phyloP scores from a whole-genome alignment of 495 filamentous ascomycete genomes.

The Neurospora sp. region DNA sequence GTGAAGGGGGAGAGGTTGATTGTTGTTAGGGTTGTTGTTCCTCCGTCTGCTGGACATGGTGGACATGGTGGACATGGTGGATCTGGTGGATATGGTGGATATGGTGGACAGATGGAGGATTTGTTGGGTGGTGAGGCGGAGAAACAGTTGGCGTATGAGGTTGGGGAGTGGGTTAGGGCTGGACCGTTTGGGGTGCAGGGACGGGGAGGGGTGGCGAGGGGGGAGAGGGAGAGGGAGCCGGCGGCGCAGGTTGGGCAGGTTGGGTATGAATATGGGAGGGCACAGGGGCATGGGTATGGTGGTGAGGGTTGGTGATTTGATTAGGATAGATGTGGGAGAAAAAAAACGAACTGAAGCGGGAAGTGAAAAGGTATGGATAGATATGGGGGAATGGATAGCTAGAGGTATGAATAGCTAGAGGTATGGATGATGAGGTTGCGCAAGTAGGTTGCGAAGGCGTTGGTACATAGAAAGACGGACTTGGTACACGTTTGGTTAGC shows the following conservation, averaged over 20 bases:
- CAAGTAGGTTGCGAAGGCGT: not conserved
- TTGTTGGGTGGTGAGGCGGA: constrained; percentile 54
- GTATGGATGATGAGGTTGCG: not conserved
- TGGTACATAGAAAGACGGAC: not conserved
- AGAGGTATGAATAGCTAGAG: not conserved
- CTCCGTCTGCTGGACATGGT: not conserved
- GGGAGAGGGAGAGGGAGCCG: not conserved
- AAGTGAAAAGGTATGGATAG: not conserved
- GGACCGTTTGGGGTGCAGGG: constrained; percentile 22
- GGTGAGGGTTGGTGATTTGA: not conserved
- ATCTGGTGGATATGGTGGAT: not conserved
- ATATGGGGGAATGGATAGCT: too few species aligned
- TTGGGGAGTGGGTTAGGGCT: constrained; percentile 63
- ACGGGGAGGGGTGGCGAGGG: not conserved
- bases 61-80: not conserved
- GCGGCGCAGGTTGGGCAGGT: not conserved
- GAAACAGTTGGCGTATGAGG: constrained; percentile 69
- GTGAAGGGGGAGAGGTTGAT: constrained; percentile 34
- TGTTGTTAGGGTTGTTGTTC: constrained; percentile 20
- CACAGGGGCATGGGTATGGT: not conserved
- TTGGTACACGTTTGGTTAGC: not conserved
- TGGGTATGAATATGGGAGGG: not conserved
- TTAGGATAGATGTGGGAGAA: not conserved
- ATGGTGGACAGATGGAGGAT: constrained; percentile 8
- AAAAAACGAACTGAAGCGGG: not conserved